Evolutionary conservation across 2,329 filamentous ascomycete species (phyloP).

Genomic region (Akanthomyces uredinophilus): DNA sequence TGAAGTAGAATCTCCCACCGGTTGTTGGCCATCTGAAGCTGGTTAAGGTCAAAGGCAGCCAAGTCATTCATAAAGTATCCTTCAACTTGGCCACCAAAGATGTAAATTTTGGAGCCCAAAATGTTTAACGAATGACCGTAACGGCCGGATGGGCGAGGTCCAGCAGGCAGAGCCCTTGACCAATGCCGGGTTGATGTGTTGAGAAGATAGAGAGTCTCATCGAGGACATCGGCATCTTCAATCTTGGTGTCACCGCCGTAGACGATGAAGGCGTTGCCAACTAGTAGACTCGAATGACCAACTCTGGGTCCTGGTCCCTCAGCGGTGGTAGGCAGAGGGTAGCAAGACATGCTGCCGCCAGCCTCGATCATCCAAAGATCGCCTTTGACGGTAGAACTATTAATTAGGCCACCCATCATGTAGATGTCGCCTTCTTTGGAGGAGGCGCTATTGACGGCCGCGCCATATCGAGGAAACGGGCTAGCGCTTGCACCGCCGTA

Average conservation of each 20-base stretch:
- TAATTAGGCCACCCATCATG: conserved; percentile 93
- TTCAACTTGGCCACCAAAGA: conserved; percentile 96
- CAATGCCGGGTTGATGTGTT: conserved; percentile 98
- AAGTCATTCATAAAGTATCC: conserved; percentile 98
- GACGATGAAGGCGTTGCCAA: conserved; percentile 98
- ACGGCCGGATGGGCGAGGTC: conserved; percentile 77
- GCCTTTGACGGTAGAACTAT: conserved; percentile 91
- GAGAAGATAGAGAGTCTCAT: conserved; percentile 91
- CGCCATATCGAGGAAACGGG: conserved; percentile 94
- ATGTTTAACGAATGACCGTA: conserved; percentile 98
- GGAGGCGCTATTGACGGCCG: conserved; percentile 85
- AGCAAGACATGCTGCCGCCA: conserved; percentile 80
- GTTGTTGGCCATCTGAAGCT: conserved; percentile 83
- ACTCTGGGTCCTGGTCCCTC: conserved; percentile 94
- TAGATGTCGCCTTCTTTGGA: conserved; percentile 98
- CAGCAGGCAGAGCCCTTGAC: conserved; percentile 87
- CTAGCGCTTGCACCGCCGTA: conserved; percentile 78
- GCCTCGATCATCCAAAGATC: conserved; percentile 98
- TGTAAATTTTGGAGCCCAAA: conserved; percentile 90
- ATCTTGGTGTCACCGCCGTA: conserved; percentile 98
- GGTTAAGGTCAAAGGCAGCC: conserved; percentile 91
- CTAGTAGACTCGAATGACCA: conserved; percentile 86
- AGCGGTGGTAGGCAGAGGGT: conserved; percentile 83
- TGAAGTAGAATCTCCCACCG: conserved; percentile 89
- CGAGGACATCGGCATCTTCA: conserved; percentile 82